A percentile compares a stretch with the other conserved stretches of the same genome.
Evolutionary conservation across 2,329 filamentous ascomycete species (phyloP).

Genomic region (Boeremia lycopersici): DNA sequence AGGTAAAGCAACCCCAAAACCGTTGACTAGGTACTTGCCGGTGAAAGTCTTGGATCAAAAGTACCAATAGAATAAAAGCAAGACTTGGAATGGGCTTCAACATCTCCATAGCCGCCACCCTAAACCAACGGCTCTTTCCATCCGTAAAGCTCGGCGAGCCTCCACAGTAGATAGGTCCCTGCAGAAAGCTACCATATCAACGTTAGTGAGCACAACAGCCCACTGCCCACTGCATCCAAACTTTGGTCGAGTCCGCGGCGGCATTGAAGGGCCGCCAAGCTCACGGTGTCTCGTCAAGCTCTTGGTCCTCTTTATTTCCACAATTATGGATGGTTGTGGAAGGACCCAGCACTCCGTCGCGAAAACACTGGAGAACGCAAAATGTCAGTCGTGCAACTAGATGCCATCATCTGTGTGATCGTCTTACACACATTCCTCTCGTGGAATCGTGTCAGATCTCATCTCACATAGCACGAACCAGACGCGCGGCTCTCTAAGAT

Average conservation of each 20-base stretch:
- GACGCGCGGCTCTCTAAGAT: slow-evolving; percentile 29
- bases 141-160: slow-evolving; percentile 5
- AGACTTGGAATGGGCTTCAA: not conserved
- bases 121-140: slow-evolving; percentile 9
- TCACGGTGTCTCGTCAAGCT: slow-evolving; percentile 9
- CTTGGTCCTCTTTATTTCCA: slow-evolving; percentile 14
- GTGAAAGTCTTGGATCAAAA: not conserved
- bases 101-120: slow-evolving; percentile 3
- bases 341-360: slow-evolving; percentile 4
- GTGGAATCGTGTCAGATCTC: slow-evolving; percentile 18
- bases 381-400: slow-evolving; percentile 19
- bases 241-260: not conserved
- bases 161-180: slow-evolving; percentile 10
- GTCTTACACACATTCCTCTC: slow-evolving; percentile 28
- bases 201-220: slow-evolving; percentile 6
- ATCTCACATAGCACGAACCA: slow-evolving; percentile 25
- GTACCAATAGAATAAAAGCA: not conserved
- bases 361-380: slow-evolving; percentile 18
- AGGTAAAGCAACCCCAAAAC: not conserved
- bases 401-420: slow-evolving; percentile 29
- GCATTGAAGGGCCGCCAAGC: slow-evolving; percentile 7
- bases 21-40: not conserved
- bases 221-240: slow-evolving; percentile 11
- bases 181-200: slow-evolving; percentile 12
- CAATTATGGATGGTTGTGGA: slow-evolving; percentile 10